A percentile compares a stretch with the other conserved stretches of the same genome.
Conservation (phyloP, 129 eudicot species). For the Saposhnikovia divaricata region DNA sequence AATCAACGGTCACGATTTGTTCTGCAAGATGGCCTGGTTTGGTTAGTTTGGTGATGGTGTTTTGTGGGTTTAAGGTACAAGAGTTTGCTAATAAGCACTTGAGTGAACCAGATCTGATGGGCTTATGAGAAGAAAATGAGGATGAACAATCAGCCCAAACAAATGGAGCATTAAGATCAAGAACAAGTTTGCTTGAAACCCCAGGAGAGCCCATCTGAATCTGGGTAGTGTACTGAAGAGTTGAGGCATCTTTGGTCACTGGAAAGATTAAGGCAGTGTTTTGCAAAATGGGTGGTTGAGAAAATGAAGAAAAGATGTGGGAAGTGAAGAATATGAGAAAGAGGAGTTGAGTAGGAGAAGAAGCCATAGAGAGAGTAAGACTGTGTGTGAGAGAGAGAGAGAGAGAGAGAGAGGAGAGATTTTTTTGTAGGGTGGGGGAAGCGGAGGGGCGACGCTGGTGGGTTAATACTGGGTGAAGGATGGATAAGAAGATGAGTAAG, state of each 20-base stretch:
- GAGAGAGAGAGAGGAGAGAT: neutral
- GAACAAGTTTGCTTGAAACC: constrained; percentile 34
- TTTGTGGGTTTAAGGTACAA: constrained; percentile 32
- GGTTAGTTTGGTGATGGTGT: constrained; percentile 34
- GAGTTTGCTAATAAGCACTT: constrained; percentile 46
- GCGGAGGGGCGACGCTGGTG: constrained; percentile 22
- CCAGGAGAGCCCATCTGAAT: constrained; percentile 35
- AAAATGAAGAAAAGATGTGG: constrained; percentile 16
- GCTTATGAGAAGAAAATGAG: constrained; percentile 20
- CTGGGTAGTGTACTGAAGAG: constrained; percentile 54
- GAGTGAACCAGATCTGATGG: constrained; percentile 32
- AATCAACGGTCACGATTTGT: constrained; percentile 20
- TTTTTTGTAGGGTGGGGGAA: neutral
- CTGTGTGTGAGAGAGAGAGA: neutral
- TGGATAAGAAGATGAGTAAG: constrained; percentile 2
- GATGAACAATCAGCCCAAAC: constrained; percentile 35
- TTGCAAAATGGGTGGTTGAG: constrained; percentile 27
- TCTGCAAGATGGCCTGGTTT: constrained; percentile 36
- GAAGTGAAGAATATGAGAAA: constrained; percentile 17
- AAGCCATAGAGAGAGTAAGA: constrained; percentile 24
- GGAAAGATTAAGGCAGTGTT: constrained; percentile 28
- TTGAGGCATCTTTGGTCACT: constrained; percentile 37
- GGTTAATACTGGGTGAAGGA: neutral
- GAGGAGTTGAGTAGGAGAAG: constrained; percentile 13
- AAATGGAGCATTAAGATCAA: constrained; percentile 54